Base-by-base conservation (phyloP, 495 filamentous ascomycete genomes). In the Aspergillus leporis region DNA sequence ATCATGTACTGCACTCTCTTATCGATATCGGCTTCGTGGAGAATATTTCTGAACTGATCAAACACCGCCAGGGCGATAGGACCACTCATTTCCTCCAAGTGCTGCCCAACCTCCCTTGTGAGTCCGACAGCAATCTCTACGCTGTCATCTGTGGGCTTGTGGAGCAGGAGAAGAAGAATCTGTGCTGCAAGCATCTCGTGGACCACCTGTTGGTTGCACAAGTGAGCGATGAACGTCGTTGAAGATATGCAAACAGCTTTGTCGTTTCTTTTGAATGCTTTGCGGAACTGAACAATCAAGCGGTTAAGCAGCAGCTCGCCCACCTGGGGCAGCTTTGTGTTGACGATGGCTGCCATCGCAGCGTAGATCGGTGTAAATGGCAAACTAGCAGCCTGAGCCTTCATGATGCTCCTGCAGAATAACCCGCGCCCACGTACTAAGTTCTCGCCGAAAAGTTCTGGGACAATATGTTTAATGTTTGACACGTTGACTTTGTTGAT, bases 1-100 rank as follows among this genome's bases (percentile, higher is more conserved):
- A 99, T 95, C 92, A 96, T 96, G 71, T 97, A 98, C 75, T 98
- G 94, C 31, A 93, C 90, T 57, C 94, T 81, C 75, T 96, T 96
- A 66, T 99, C 94, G 66, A 98, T 93, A 66, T 92, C 91, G 36
- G 91, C 90, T 70, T 98, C 95, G 72, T 98, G 92, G 9, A 99
- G 79, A 62, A 98, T 98, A 57, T 85, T 92, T 52, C 94, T 78
- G 77, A 99, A 95, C 69, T 96, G 93, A 66, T 98, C 95, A 59
- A 94, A 99, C 16, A 99, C 90, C 47, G 86, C 89, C 56, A 92
- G 82, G 21, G 91, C 89, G 64, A 98, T 94, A 21, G 86, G 78
- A 2, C 85, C 81, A 63, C 87, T 93, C 90, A 96, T 94, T 70
- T 97, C 93, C 70, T 98, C 93, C 56, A 99, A 68, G 72, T 96